Evolutionary conservation across 257 asterid species (phyloP).

Genomic region (Solanum chiquidenum): DNA sequence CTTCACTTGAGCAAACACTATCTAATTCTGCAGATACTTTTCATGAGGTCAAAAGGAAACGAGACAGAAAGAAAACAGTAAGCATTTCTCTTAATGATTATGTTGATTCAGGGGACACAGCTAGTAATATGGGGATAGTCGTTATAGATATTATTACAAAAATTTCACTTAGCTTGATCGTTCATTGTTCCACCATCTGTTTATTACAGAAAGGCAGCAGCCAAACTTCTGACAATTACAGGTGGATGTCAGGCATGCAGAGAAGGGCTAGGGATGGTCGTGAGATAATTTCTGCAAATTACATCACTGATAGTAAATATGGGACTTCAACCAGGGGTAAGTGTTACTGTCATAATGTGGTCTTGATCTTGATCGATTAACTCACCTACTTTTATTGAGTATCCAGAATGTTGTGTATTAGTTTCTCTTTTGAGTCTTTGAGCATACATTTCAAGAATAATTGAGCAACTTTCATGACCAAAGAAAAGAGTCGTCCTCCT

Average conservation of each 20-base stretch:
- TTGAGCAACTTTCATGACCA: not conserved
- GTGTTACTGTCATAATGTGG: not conserved
- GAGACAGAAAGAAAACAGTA: constrained; percentile 42
- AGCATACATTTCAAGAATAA: not conserved
- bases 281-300: constrained; percentile 16
- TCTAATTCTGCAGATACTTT: constrained; percentile 40
- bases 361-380: not conserved
- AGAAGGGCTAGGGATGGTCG: constrained; percentile 28
- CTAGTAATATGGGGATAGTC: not conserved
- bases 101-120: not conserved
- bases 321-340: not conserved
- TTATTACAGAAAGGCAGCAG: constrained; percentile 20
- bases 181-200: not conserved
- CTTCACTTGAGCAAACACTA: not conserved
- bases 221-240: constrained; percentile 5
- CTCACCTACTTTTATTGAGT: not conserved
- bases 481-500: not conserved
- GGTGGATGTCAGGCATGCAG: constrained; percentile 21
- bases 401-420: not conserved
- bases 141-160: not conserved
- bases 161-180: not conserved
- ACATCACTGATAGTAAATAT: constrained; percentile 24
- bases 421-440: not conserved
- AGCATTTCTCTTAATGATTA: constrained; percentile 3
- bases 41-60: constrained; percentile 54